Evolutionary conservation across 495 filamentous ascomycete genomes (phyloP).

Genomic region (Clohesyomyces aquaticus): DNA sequence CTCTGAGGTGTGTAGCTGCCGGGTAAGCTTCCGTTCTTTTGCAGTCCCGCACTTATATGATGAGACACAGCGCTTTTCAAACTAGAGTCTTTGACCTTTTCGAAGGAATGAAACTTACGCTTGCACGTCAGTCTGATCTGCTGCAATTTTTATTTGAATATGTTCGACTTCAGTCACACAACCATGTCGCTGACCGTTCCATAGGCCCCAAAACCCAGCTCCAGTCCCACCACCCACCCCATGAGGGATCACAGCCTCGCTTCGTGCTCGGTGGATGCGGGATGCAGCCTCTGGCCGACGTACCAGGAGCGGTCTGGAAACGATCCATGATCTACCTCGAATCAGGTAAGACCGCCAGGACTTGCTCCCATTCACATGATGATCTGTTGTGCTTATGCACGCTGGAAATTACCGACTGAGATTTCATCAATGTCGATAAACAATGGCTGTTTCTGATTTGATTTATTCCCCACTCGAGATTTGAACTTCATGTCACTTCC

Average conservation of each 20-base stretch:
- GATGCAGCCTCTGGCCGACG: too few species aligned
- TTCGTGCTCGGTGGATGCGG: too few species aligned
- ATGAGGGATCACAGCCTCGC: background rate
- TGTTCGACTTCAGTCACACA: background rate
- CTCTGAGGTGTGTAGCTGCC: background rate
- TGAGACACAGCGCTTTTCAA: conserved; percentile 75
- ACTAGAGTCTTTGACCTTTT: conserved; percentile 99
- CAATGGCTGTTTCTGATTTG: conserved; percentile 90
- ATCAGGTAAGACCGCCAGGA: too few species aligned
- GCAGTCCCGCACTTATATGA: conserved; percentile 51
- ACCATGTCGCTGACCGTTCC: background rate
- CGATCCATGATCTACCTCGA: too few species aligned
- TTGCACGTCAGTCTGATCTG: conserved; percentile 98
- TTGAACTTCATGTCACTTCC: background rate
- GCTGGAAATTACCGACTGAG: conserved; percentile 99
- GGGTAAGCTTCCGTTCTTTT: conserved; percentile 16
- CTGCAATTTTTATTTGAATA: too few species aligned
- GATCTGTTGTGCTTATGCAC: conserved; percentile 81
- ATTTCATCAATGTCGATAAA: conserved; percentile 77
- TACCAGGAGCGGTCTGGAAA: too few species aligned
- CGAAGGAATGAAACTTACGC: conserved; percentile 86
- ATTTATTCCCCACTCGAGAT: conserved; percentile 22
- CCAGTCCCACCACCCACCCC: background rate
- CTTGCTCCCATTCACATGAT: too few species aligned
- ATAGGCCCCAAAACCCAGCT: background rate